Conservation (phyloP, 2,329 filamentous ascomycete genomes). For the Magnaporthiopsis rhizophila region DNA sequence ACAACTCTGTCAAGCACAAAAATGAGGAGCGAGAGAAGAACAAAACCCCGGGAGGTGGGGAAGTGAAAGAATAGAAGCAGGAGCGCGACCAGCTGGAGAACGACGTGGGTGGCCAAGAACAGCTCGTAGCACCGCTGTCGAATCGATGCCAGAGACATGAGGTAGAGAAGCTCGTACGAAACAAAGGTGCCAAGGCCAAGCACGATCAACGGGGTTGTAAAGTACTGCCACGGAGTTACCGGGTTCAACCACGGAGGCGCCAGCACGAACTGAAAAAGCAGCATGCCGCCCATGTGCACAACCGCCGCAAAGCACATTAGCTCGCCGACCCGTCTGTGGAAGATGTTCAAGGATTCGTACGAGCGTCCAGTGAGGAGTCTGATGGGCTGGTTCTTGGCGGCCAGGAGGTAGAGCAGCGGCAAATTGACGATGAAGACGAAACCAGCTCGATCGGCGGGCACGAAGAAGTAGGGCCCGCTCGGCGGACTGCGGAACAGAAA, state of each 20-base stretch:
- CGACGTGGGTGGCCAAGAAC: constrained; percentile 50
- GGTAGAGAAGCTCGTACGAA: constrained; percentile 52
- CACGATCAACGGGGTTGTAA: constrained; percentile 34
- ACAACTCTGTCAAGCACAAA: constrained; percentile 50
- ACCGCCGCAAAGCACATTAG: constrained; percentile 51
- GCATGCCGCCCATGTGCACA: constrained; percentile 47
- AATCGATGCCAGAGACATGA: constrained; percentile 53
- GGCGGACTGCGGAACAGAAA: constrained; percentile 44
- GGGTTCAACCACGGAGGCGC: constrained; percentile 35
- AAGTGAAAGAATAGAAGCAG: constrained; percentile 54
- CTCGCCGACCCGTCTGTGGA: constrained; percentile 57
- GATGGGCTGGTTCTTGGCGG: constrained; percentile 59
- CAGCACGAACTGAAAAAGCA: constrained; percentile 45
- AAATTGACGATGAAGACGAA: constrained; percentile 42
- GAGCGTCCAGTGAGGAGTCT: constrained; percentile 53
- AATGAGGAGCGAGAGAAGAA: constrained; percentile 42
- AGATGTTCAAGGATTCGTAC: constrained; percentile 58
- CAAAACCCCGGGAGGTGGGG: constrained; percentile 41
- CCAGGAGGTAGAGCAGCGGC: constrained; percentile 50
- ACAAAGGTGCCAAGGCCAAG: constrained; percentile 39
- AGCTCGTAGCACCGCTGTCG: constrained; percentile 54
- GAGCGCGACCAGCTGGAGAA: constrained; percentile 47
- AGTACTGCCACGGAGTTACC: constrained; percentile 35
- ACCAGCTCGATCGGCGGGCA: constrained; percentile 50
- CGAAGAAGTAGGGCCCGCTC: constrained; percentile 40